Percentiles rank a stretch among this genome's conserved stretches.
Evolutionary conservation across 331 rosid species (phyloP).

Genomic region (Saraca asoca): DNA sequence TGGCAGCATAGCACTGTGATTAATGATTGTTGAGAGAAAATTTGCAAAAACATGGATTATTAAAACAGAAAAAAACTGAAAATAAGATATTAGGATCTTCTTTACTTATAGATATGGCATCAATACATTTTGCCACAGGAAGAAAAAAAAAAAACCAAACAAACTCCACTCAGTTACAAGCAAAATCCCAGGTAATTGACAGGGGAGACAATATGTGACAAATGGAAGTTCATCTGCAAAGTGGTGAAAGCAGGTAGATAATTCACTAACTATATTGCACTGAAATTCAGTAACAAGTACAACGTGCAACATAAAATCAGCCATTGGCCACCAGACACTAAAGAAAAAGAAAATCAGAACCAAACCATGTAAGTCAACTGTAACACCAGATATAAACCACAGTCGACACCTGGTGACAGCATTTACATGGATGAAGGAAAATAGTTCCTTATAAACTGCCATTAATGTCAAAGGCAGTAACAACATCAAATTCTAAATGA

Average conservation of each 20-base stretch:
- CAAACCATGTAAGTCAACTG: background rate
- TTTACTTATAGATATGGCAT: background rate
- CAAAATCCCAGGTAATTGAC: constrained; percentile 16
- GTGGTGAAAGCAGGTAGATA: constrained; percentile 5
- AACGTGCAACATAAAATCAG: background rate
- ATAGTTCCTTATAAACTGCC: constrained; percentile 8
- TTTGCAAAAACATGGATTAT: constrained; percentile 1
- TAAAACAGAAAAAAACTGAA: background rate
- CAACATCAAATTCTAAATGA: constrained; percentile 16
- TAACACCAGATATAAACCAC: constrained; percentile 3
- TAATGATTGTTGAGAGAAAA: constrained; percentile 16
- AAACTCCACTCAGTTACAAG: background rate
- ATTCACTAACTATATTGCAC: constrained; percentile 5
- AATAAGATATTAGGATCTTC: background rate
- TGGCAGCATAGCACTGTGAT: constrained; percentile 34
- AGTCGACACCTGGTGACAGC: background rate
- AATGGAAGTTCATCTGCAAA: constrained; percentile 6
- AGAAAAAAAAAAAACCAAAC: too few relatives aligned
- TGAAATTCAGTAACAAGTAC: background rate
- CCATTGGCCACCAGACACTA: constrained; percentile 19
- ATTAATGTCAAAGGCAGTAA: constrained; percentile 7
- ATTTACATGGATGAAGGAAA: constrained; percentile 4
- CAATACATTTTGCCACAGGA: background rate
- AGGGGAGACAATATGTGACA: background rate
- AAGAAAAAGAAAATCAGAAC: constrained; percentile 21